Evolutionary conservation across 2,329 filamentous ascomycete species (phyloP).

Genomic region (Botrytis hyacinthi): DNA sequence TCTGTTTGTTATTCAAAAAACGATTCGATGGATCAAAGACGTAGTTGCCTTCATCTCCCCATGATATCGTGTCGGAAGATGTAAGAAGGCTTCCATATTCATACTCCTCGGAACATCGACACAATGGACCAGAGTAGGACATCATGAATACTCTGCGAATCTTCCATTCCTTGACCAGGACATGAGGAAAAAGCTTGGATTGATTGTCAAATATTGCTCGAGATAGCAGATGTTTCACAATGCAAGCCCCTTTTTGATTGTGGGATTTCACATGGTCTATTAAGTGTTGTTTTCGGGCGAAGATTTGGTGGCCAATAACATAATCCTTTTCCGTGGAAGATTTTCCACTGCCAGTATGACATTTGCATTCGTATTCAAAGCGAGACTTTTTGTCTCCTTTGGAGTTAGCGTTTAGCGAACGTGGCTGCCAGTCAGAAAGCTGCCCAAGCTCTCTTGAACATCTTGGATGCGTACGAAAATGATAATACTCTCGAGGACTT

Average conservation of each 20-base stretch:
- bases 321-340: not conserved
- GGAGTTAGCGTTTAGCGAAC: not conserved
- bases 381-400: not conserved
- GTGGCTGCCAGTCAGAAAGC: not conserved
- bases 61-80: not conserved
- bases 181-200: not conserved
- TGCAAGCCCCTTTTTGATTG: not conserved
- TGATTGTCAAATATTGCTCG: not conserved
- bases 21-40: not conserved
- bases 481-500: not conserved
- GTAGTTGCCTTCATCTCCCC: not conserved
- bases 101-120: accelerated
- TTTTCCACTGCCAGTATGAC: not conserved
- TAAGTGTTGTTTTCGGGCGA: too few species aligned
- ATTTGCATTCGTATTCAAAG: not conserved
- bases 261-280: not conserved
- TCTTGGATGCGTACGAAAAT: not conserved
- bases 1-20: not conserved
- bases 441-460: not conserved
- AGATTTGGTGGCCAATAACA: too few species aligned
- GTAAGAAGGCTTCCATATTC: not conserved
- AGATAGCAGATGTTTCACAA: not conserved
- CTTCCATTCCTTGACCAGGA: not conserved
- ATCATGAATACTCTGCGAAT: not conserved
- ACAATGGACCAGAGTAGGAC: not conserved